phyloP scores from a whole-genome alignment of 2,329 filamentous ascomycete species.

The Chalaropsis thielavioides region DNA sequence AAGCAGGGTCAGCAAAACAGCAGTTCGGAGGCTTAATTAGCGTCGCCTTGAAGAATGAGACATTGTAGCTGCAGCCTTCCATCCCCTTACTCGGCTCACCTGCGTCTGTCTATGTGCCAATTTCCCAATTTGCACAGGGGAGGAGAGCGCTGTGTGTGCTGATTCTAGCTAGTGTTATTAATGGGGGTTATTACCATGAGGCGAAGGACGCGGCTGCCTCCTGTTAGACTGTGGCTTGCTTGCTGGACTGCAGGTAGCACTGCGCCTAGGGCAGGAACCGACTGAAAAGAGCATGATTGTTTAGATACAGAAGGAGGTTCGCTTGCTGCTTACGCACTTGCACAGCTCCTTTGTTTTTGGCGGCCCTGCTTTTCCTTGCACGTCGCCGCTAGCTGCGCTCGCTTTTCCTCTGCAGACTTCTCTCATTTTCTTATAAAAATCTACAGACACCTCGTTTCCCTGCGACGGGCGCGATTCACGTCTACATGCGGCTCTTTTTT shows the following conservation, averaged over 20 bases:
- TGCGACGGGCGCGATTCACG: not conserved
- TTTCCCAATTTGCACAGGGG: too few species aligned
- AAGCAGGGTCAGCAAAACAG: not conserved
- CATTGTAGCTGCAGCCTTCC: too few species aligned
- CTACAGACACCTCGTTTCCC: not conserved
- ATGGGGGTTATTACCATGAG: too few species aligned
- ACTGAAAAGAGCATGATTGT: not conserved
- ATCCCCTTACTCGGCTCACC: not conserved
- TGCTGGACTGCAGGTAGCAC: not conserved
- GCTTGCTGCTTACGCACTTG: not conserved
- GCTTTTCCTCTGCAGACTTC: not conserved
- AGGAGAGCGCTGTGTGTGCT: too few species aligned
- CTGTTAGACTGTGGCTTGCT: too few species aligned
- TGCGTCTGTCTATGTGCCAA: not conserved
- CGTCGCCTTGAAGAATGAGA: too few species aligned
- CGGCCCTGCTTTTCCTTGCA: not conserved
- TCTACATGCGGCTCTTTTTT: not conserved
- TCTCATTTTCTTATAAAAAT: not conserved
- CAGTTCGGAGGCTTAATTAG: not conserved
- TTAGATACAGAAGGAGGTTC: not conserved
- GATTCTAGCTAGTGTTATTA: too few species aligned
- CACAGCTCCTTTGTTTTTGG: not conserved
- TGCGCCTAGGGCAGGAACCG: not conserved
- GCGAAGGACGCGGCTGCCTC: too few species aligned
- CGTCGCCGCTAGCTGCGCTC: not conserved